Evolutionary conservation across 2,329 filamentous ascomycete genomes (phyloP).

Genomic region (Scedosporium boydii): DNA sequence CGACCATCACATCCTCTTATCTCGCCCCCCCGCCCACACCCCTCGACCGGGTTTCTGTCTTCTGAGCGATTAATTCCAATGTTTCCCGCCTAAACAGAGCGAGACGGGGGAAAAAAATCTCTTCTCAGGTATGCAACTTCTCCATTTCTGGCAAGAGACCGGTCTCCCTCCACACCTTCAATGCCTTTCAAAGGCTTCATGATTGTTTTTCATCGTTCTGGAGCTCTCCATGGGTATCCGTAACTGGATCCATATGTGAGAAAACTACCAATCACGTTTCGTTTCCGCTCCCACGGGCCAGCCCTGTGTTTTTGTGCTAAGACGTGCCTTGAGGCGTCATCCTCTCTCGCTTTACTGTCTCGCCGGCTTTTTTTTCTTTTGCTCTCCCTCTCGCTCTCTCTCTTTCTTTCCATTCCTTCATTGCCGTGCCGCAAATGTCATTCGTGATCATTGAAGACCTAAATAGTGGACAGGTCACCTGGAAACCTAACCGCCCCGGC

Average conservation of each 20-base stretch:
- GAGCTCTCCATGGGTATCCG: not conserved
- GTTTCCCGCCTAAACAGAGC: too few relatives aligned
- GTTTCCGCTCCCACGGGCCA: not conserved
- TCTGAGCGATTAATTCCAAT: not conserved
- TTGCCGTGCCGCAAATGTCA: constrained; percentile 13
- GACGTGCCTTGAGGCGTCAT: not conserved
- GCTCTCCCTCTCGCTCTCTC: not conserved
- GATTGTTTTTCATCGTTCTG: not conserved
- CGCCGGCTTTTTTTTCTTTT: not conserved
- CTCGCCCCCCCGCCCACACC: not conserved
- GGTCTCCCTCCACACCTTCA: not conserved
- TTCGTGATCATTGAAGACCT: constrained; percentile 47
- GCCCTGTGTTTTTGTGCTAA: not conserved
- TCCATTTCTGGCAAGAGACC: not conserved
- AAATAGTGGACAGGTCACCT: constrained; percentile 30
- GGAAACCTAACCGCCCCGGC: constrained; percentile 25
- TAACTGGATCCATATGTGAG: not conserved
- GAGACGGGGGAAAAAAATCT: too few relatives aligned
- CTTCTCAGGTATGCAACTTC: not conserved
- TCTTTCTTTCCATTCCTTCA: not conserved
- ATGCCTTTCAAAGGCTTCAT: not conserved
- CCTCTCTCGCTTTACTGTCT: not conserved
- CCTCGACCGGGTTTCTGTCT: not conserved
- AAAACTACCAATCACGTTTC: not conserved
- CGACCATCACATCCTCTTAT: not conserved